Conservation (phyloP, 805 yeast genomes). For the Kuraishia capsulata region DNA sequence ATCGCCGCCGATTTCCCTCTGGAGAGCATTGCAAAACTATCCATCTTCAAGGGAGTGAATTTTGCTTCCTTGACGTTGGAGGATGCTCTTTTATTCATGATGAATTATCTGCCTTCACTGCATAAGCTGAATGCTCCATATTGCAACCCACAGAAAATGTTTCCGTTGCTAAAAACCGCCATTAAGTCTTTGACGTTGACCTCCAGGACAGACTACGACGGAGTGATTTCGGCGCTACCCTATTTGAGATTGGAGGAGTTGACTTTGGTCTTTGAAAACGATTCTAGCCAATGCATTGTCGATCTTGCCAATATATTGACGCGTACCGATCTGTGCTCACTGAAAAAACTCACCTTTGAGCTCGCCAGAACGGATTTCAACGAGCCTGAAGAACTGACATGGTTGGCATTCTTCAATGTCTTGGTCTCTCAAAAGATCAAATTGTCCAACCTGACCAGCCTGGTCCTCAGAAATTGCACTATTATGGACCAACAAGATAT, state of each 20-base stretch:
- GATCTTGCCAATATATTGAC: not conserved
- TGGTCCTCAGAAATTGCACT: constrained; percentile 15
- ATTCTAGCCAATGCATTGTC: not conserved
- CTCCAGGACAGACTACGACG: not conserved
- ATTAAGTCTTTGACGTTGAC: not conserved
- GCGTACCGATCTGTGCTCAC: too few species aligned
- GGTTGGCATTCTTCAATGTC: constrained; percentile 17
- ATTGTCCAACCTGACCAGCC: constrained; percentile 8
- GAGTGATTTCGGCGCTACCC: not conserved
- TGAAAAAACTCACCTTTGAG: constrained; percentile 1
- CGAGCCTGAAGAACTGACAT: constrained; percentile 12
- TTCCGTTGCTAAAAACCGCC: too few species aligned
- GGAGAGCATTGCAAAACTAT: not conserved
- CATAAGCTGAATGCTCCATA: not conserved
- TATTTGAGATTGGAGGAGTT: not conserved
- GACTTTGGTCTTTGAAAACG: not conserved
- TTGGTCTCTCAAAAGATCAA: constrained; percentile 1
- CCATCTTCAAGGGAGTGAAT: not conserved
- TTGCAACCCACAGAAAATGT: not conserved
- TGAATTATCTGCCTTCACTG: not conserved
- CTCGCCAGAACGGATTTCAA: constrained; percentile 15
- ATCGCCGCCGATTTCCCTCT: not conserved
- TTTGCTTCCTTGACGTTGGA: not conserved
- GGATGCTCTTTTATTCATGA: not conserved
- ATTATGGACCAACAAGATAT: constrained; percentile 11